Evolutionary conservation across 139 green algal genomes (phyloP), one percentile per base, ranked within the genome.

Genomic region (Tetraselmis striata): DNA sequence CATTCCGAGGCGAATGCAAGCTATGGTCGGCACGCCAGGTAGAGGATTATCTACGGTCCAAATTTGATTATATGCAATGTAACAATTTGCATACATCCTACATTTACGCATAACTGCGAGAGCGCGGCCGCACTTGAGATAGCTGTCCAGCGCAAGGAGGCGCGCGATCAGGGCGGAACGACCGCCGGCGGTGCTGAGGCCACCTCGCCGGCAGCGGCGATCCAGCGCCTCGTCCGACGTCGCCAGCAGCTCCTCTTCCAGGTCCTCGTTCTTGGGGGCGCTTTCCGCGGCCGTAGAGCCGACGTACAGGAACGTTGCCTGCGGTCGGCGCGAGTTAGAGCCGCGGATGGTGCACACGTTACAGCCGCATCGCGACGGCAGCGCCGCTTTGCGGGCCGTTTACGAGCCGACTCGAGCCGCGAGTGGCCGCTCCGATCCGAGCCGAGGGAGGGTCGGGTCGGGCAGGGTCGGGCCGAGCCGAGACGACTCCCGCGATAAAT

Each of bases 191-290:
- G 79, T 82, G 29, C 79, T 90, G 0, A 97, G 77, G 27, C 94
- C 94, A 23, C 59, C 87, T 2, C 86, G 79, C 30, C 89, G 84
- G 82, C 92, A 96, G 0, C 86, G 81, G 1, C 84, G 79, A 31
- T 95, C 92, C 76, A 97, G 81, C 59, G 93, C 91, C 67, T 95
- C 92, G 0, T 85, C 78, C 0, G 74, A 26, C 59, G 95, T 31
- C 1, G 79, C 82, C 81, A 90, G 85, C 32, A 97, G 87, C 85
- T 95, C 87, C 11, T 67, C 79, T 1, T 79, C 67, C 75, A 93
- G 85, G 25, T 76, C 32, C 1, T 81, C 26, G 5, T 85, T 82
- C 0, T 77, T 27, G 31, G 29, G 30, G 23, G 32, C 30, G 11
- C 45, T 75, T 1, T 31, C 24, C 11, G 80, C 79, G 29, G 58